phyloP scores from a whole-genome alignment of 1,284 basidiomycete species.

The Trichosporon sp. region DNA sequence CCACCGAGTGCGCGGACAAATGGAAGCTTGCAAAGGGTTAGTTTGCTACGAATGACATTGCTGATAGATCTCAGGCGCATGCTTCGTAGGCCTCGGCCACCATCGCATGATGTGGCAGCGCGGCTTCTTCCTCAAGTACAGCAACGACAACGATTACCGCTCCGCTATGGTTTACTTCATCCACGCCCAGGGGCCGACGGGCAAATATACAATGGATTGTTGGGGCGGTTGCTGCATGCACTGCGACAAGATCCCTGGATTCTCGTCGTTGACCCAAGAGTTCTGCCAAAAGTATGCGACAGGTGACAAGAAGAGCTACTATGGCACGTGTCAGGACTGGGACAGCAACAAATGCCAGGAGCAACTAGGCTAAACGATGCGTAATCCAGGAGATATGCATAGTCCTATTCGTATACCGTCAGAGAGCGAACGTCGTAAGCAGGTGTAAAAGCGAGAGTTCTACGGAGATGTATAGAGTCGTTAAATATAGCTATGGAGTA shows the following conservation, averaged over 20 bases:
- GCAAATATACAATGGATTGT: not conserved
- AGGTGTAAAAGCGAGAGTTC: constrained; percentile 1
- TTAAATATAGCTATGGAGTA: not conserved
- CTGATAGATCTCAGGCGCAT: not conserved
- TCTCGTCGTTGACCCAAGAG: not conserved
- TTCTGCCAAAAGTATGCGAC: not conserved
- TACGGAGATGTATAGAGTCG: not conserved
- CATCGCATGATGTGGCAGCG: not conserved
- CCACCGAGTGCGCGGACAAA: not conserved
- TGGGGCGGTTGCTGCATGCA: not conserved
- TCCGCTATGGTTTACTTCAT: not conserved
- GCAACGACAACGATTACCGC: not conserved
- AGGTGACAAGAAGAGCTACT: not conserved
- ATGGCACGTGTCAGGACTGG: not conserved
- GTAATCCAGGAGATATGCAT: not conserved
- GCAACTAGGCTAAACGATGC: not conserved
- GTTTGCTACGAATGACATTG: not conserved
- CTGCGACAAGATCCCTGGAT: not conserved
- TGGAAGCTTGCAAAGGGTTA: not conserved
- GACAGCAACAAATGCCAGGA: not conserved
- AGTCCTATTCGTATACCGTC: not conserved
- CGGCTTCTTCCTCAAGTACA: not conserved
- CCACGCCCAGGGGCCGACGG: not conserved
- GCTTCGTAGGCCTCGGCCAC: not conserved
- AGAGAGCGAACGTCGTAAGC: not conserved